phyloP scores from a whole-genome alignment of 169 alveolate genomes.

The Cryptosporidium tyzzeri region DNA sequence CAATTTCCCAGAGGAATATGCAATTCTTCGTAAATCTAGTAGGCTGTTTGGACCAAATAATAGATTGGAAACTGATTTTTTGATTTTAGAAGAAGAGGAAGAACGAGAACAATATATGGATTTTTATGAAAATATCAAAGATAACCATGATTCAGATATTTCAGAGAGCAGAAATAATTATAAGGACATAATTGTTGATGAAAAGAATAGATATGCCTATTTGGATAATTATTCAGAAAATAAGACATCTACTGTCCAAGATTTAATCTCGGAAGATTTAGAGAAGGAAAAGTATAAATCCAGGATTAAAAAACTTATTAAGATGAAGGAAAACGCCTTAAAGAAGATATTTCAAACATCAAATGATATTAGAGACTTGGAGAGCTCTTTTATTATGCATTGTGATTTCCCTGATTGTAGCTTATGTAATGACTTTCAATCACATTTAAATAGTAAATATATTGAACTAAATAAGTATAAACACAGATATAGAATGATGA shows the following conservation, averaged over 20 bases:
- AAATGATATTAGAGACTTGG: slow-evolving; percentile 8
- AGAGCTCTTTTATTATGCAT: background rate
- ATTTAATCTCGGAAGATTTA: slow-evolving; percentile 11
- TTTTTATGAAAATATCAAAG: background rate
- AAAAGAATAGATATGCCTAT: background rate
- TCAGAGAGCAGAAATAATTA: background rate
- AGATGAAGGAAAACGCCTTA: slow-evolving; percentile 21
- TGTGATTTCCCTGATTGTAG: slow-evolving; percentile 50
- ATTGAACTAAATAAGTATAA: slow-evolving; percentile 17
- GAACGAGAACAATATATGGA: slow-evolving; percentile 22
- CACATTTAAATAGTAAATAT: slow-evolving; percentile 24
- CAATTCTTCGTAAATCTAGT: slow-evolving; percentile 29
- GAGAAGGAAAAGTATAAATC: slow-evolving; percentile 38
- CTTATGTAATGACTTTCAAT: slow-evolving; percentile 39
- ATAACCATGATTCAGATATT: background rate
- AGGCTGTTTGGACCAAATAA: background rate
- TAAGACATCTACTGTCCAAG: background rate
- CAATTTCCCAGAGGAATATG: slow-evolving; percentile 56
- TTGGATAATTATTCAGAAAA: slow-evolving; percentile 1
- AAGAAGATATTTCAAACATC: background rate
- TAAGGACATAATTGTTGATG: background rate
- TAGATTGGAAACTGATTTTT: slow-evolving; percentile 19
- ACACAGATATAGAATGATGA: slow-evolving; percentile 3
- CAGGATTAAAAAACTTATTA: slow-evolving; percentile 29
- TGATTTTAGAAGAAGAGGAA: slow-evolving; percentile 52